phyloP scores from a whole-genome alignment of 164 flowering plant genomes.

The Chimonanthus praecox region DNA sequence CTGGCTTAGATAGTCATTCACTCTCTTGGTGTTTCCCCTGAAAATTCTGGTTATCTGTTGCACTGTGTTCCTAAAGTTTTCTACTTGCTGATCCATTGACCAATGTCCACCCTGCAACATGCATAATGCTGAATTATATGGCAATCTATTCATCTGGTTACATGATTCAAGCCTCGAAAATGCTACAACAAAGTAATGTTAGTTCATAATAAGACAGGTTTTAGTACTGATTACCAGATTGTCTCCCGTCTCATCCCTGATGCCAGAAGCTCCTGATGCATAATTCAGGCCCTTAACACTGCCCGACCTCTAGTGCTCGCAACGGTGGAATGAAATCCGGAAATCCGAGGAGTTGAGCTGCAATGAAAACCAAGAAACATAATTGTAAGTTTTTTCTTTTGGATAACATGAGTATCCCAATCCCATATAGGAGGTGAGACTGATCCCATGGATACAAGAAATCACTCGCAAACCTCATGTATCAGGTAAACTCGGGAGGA shows the following conservation, averaged over 20 bases:
- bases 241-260: conserved; percentile 74
- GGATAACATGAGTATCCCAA: too few species aligned
- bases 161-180: background rate
- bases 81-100: conserved; percentile 63
- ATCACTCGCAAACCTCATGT: too few species aligned
- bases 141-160: background rate
- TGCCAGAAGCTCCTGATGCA: conserved; percentile 88
- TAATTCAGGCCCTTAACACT: conserved; percentile 60
- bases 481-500: too few species aligned
- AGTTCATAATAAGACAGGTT: too few species aligned
- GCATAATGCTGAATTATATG: background rate
- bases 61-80: conserved; percentile 46
- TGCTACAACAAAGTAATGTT: too few species aligned
- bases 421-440: too few species aligned
- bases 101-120: conserved; percentile 54
- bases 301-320: conserved; percentile 37
- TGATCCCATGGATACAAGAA: too few species aligned
- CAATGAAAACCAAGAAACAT: background rate
- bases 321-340: conserved; percentile 54
- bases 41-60: conserved; percentile 40
- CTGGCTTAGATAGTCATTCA: conserved; percentile 41
- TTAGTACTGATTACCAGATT: conserved; percentile 44
- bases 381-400: too few species aligned
- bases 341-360: conserved; percentile 82
- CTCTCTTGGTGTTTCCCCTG: conserved; percentile 36